Percentiles rank a stretch among this genome's conserved stretches.
Evolutionary conservation across 169 alveolate genomes (phyloP).

Genomic region (Cryptosporidium xiaoi): DNA sequence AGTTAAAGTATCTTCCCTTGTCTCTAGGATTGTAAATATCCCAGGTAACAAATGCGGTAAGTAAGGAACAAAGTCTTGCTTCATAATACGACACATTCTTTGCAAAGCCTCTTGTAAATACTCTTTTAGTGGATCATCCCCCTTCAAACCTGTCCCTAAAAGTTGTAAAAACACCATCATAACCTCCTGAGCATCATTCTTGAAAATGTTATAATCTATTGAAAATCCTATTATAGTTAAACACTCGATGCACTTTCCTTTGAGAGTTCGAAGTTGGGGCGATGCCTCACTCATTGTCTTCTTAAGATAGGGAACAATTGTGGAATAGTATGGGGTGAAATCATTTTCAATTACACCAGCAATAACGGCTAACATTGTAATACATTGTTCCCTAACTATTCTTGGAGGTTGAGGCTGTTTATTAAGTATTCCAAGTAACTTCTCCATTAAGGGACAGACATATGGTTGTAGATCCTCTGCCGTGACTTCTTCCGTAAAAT

Average conservation of each 20-base stretch:
- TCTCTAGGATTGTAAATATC: slow-evolving; percentile 38
- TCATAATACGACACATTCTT: slow-evolving; percentile 88
- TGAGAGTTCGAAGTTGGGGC: slow-evolving; percentile 85
- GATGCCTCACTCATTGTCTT: slow-evolving; percentile 81
- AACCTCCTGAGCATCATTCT: slow-evolving; percentile 86
- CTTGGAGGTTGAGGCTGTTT: slow-evolving; percentile 75
- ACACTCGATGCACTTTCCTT: slow-evolving; percentile 92
- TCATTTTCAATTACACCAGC: slow-evolving; percentile 92
- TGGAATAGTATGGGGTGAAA: slow-evolving; percentile 85
- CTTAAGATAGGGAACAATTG: slow-evolving; percentile 88
- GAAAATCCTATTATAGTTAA: slow-evolving; percentile 89
- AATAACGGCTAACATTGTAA: slow-evolving; percentile 90
- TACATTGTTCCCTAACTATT: slow-evolving; percentile 89
- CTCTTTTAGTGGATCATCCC: slow-evolving; percentile 90
- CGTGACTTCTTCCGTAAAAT: slow-evolving; percentile 90
- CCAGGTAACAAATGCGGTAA: slow-evolving; percentile 88
- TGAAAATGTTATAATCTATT: slow-evolving; percentile 85
- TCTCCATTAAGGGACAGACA: slow-evolving; percentile 85
- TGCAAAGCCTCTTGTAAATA: slow-evolving; percentile 88
- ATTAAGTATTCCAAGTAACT: slow-evolving; percentile 81
- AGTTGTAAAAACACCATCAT: slow-evolving; percentile 87
- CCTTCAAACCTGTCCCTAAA: slow-evolving; percentile 83
- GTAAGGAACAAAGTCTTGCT: slow-evolving; percentile 86
- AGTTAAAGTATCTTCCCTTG: slow-evolving; percentile 52
- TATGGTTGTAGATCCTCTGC: slow-evolving; percentile 85